Evolutionary conservation across 495 filamentous ascomycete genomes (phyloP).

Genomic region (Trichoderma gamsii): DNA sequence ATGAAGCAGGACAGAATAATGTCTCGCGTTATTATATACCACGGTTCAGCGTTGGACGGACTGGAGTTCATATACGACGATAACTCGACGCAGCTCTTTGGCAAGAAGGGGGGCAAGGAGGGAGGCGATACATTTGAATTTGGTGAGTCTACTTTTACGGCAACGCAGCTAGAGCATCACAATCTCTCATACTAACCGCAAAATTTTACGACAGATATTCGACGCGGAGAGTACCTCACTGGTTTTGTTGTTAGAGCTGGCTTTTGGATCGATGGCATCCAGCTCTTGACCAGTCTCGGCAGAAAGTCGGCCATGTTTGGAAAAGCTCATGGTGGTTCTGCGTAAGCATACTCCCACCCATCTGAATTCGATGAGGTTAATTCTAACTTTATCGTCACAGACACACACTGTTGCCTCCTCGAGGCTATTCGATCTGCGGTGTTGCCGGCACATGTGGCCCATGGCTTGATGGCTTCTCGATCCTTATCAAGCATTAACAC

Average conservation of each 20-base stretch:
- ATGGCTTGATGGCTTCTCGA: conserved; percentile 84
- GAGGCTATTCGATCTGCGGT: conserved; percentile 83
- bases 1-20: conserved; percentile 66
- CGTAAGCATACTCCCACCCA: conserved; percentile 49
- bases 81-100: conserved; percentile 79
- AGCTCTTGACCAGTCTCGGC: conserved; percentile 83
- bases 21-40: conserved; percentile 67
- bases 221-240: conserved; percentile 76
- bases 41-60: conserved; percentile 73
- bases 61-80: conserved; percentile 94
- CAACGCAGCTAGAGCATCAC: neutral
- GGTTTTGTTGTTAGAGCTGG: conserved; percentile 83
- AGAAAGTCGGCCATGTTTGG: conserved; percentile 81
- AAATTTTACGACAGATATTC: conserved; percentile 53
- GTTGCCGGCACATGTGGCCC: conserved; percentile 72
- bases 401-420: conserved; percentile 81
- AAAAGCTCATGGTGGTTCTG: conserved; percentile 71
- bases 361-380: conserved; percentile 1
- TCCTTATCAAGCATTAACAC: conserved; percentile 68
- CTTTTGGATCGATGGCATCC: conserved; percentile 82
- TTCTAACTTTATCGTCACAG: conserved; percentile 38
- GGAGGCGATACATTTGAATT: conserved; percentile 73
- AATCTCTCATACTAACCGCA: conserved; percentile 21
- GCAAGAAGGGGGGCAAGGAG: conserved; percentile 68
- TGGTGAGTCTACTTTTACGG: conserved; percentile 42